Base-by-base conservation (phyloP, 108 stramenopile genomes). In the Fistulifera pelliculosa region DNA sequence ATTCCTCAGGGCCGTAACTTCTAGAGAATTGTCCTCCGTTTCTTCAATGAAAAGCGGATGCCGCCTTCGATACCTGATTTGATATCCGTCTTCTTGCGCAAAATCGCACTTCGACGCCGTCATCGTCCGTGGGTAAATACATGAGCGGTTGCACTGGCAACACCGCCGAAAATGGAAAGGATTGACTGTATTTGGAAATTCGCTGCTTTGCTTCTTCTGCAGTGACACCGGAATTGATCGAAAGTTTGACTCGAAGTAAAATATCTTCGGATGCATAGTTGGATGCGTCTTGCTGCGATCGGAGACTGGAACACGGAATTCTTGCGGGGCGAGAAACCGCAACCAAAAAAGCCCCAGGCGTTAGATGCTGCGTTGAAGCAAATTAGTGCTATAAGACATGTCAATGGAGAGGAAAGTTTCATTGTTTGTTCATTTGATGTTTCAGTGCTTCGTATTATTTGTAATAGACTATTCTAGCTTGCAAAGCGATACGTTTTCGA, bases 141-240 rank as follows among this genome's bases (percentile, higher is more conserved):
- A 75, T 74, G 35, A 90, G 54, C 8, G 88, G 88, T 41, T 90
- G 88, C 1, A 82, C 80, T 0, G 88, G 88, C 19, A 90, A 59
- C 0, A 83, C 56, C 10, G 84, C 88, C 10, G 83, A 74, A 73
- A 90, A 83, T 0, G 88, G 88, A 51, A 90, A 90, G 4, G 74
- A 73, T 56, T 71, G 75, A 14, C 63, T 69, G 52, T 77, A 90
- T 17, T 54, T 52, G 22, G 41, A 6, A 6, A 57, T 2, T 11
- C 28, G 28, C 15, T 57, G 41, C 23, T 19, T 14, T 4, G 56
- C 56, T 11, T 17, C 43, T 18, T 47, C 56, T n/a, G 23, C 13
- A 1, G 41, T 45, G 16, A 5, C 7, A 45, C 16, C 31, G 3
- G 3, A 3, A 3, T 8, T 3, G 8, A 35, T 8, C 8, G 6